A percentile compares a stretch with the other conserved stretches of the same genome.
phyloP scores from a whole-genome alignment of 2,329 filamentous ascomycete species.

The Cladosporium sp. region DNA sequence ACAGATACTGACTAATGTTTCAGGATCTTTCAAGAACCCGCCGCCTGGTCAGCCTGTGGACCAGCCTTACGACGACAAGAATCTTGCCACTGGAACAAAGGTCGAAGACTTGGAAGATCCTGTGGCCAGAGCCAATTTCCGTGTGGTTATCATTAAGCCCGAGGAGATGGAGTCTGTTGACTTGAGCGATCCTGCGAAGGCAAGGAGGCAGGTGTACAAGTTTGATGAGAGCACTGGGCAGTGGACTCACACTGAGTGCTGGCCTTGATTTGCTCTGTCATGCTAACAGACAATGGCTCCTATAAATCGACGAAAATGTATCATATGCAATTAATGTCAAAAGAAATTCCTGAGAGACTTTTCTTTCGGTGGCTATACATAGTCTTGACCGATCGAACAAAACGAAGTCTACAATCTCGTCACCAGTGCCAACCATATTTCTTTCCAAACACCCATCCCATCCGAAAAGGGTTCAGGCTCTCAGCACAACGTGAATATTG shows the following conservation, averaged over 20 bases:
- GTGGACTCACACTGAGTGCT: constrained; percentile 69
- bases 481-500: too few relatives aligned
- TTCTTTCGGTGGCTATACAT: too few relatives aligned
- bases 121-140: constrained; percentile 69
- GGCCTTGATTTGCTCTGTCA: constrained; percentile 45
- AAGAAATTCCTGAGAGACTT: too few relatives aligned
- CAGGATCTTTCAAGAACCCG: constrained; percentile 61
- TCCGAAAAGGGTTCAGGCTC: too few relatives aligned
- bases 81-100: constrained; percentile 54
- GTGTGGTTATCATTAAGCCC: constrained; percentile 82
- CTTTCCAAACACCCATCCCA: too few relatives aligned
- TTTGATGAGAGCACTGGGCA: constrained; percentile 48
- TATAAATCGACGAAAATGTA: too few relatives aligned
- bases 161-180: constrained; percentile 73
- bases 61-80: constrained; percentile 42
- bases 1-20: constrained; percentile 10
- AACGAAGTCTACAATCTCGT: too few relatives aligned
- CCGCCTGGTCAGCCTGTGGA: constrained; percentile 46
- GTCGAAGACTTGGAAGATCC: constrained; percentile 68
- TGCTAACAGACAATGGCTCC: too few relatives aligned
- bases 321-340: too few relatives aligned
- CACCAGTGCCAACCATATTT: too few relatives aligned
- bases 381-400: too few relatives aligned
- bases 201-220: constrained; percentile 64
- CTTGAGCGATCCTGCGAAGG: constrained; percentile 61